Evolutionary conservation across 179 eudicot species (phyloP).

Genomic region (Silene coronaria): DNA sequence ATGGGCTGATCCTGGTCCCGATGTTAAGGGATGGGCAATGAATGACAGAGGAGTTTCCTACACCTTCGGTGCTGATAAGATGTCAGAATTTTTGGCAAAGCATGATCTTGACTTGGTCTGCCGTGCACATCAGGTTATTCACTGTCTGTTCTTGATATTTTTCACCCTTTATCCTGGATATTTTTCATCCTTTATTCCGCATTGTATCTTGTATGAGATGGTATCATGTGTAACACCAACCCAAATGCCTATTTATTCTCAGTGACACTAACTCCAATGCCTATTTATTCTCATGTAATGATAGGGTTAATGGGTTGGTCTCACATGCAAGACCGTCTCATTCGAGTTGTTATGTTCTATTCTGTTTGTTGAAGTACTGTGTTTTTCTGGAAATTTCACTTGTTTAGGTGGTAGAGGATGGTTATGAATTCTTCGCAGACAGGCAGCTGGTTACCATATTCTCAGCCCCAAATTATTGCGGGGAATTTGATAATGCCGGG

Average conservation of each 20-base stretch:
- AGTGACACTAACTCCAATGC: no score
- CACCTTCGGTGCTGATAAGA: slow-evolving; percentile 83
- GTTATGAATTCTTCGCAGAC: slow-evolving; percentile 92
- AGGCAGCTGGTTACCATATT: slow-evolving; percentile 90
- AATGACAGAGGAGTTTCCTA: slow-evolving; percentile 90
- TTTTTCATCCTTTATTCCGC: neutral
- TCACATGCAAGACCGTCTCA: no score
- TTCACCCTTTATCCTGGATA: neutral
- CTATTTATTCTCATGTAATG: no score
- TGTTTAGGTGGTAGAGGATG: slow-evolving; percentile 88
- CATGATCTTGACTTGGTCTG: slow-evolving; percentile 91
- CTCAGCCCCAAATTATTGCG: slow-evolving; percentile 89
- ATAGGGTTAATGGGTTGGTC: no score
- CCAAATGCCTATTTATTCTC: no score
- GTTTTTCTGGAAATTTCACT: slow-evolving; percentile 7
- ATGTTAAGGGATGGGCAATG: slow-evolving; percentile 91
- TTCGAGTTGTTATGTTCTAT: no score
- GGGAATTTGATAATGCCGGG: slow-evolving; percentile 93
- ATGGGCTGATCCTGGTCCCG: slow-evolving; percentile 88
- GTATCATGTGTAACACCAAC: no score
- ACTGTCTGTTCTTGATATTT: neutral
- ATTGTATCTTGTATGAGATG: no score
- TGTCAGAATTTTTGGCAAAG: slow-evolving; percentile 66
- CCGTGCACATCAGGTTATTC: slow-evolving; percentile 89
- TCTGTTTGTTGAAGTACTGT: neutral